Percentiles rank a stretch among this genome's conserved stretches.
Conservation (phyloP, 345 rosid genomes). For the Tarenaya hassleriana region DNA sequence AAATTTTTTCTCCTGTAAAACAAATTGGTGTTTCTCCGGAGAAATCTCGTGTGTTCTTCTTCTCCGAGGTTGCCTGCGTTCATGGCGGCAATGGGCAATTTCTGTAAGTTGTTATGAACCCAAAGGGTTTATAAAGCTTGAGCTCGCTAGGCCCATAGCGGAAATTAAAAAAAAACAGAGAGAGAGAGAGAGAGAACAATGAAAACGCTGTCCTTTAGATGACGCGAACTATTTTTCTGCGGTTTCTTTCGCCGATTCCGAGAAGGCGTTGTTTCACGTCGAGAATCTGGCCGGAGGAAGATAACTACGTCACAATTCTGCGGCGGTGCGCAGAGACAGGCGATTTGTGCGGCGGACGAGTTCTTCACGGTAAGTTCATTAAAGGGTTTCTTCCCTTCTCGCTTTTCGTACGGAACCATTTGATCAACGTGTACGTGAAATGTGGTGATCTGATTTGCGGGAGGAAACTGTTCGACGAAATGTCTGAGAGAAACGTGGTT, state of each 20-base stretch:
- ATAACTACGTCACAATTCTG: slow-evolving; percentile 24
- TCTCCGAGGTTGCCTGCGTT: no score
- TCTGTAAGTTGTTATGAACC: no score
- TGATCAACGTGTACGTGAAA: slow-evolving; percentile 38
- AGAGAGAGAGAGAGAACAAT: no score
- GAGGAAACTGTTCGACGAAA: slow-evolving; percentile 42
- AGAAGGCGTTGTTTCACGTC: neutral
- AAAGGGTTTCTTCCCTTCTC: slow-evolving; percentile 27
- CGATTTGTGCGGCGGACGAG: slow-evolving; percentile 27
- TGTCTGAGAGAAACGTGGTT: slow-evolving; percentile 41
- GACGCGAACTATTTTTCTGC: neutral
- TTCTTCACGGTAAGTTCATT: slow-evolving; percentile 36
- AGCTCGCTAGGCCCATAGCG: no score
- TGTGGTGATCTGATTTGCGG: slow-evolving; percentile 26
- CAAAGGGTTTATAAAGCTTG: no score
- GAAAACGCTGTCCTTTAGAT: no score
- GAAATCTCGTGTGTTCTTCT: no score
- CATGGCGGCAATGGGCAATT: no score
- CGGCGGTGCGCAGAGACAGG: slow-evolving; percentile 29
- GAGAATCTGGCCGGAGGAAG: neutral
- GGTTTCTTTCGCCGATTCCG: neutral
- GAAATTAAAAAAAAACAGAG: no score
- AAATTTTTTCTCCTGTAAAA: no score
- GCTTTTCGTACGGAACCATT: slow-evolving; percentile 34
- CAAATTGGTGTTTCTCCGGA: no score